Evolutionary conservation across 2,329 filamentous ascomycete species (phyloP).

Genomic region (Xylariaceae sp.): DNA sequence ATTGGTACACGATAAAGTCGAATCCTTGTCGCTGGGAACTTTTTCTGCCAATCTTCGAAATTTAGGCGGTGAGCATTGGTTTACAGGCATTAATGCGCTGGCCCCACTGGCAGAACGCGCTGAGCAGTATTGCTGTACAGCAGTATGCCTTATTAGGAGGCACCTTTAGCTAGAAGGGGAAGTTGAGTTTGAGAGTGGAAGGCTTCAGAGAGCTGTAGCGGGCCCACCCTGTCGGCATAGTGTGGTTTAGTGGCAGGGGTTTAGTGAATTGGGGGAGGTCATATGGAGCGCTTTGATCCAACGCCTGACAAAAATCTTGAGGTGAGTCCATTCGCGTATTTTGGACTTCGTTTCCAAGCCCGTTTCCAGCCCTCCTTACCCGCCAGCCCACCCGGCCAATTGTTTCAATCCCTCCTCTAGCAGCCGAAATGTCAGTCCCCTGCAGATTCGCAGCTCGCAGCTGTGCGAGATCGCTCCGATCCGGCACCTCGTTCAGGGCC

Average conservation of each 20-base stretch:
- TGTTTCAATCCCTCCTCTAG: slow-evolving; percentile 12
- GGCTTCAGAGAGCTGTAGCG: too few relatives aligned
- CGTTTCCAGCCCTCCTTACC: slow-evolving; percentile 9
- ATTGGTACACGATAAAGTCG: slow-evolving; percentile 17
- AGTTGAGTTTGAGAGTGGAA: too few relatives aligned
- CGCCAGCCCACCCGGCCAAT: slow-evolving; percentile 12
- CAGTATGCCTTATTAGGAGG: too few relatives aligned
- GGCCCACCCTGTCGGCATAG: too few relatives aligned
- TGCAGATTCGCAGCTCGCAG: slow-evolving; percentile 59
- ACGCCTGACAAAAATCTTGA: slow-evolving; percentile 24
- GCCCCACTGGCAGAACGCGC: neutral
- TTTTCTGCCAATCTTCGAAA: slow-evolving; percentile 24
- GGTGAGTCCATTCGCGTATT: slow-evolving; percentile 18
- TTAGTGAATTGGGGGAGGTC: slow-evolving; percentile 5
- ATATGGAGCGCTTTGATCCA: slow-evolving; percentile 20
- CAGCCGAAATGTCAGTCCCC: slow-evolving; percentile 55
- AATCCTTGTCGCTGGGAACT: slow-evolving; percentile 16
- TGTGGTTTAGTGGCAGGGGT: slow-evolving; percentile 4
- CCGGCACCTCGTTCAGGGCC: slow-evolving; percentile 40
- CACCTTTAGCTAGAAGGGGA: too few relatives aligned
- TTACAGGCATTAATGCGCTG: neutral
- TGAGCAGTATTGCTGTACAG: neutral
- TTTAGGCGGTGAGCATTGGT: slow-evolving; percentile 27
- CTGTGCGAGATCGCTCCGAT: slow-evolving; percentile 58
- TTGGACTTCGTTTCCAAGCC: slow-evolving; percentile 13